Conservation (phyloP, 345 rosid species). For the Mangifera indica region DNA sequence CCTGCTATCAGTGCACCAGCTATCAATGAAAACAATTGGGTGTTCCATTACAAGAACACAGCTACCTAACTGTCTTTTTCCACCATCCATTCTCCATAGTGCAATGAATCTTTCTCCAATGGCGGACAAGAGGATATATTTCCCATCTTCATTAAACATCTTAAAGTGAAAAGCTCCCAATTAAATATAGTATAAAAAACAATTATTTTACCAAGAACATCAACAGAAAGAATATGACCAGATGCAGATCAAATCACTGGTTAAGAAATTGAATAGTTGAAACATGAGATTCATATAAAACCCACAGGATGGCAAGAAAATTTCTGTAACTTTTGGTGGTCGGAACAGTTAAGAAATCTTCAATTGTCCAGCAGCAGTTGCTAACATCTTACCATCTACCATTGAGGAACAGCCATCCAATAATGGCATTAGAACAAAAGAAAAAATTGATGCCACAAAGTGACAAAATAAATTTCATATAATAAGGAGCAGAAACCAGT, state of each 20-base stretch:
- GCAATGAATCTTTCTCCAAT: constrained; percentile 77
- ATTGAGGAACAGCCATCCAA: constrained; percentile 15
- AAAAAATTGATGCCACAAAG: constrained; percentile 8
- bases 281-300: constrained; percentile 12
- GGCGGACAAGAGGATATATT: constrained; percentile 74
- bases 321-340: constrained; percentile 78
- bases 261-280: neutral
- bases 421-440: constrained; percentile 20
- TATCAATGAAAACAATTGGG: constrained; percentile 79
- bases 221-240: neutral
- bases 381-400: constrained; percentile 71
- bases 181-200: constrained; percentile 18
- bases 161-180: constrained; percentile 80
- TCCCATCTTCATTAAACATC: constrained; percentile 77
- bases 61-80: constrained; percentile 75
- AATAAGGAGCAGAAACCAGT: neutral
- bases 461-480: neutral
- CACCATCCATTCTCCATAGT: constrained; percentile 71
- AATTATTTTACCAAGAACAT: constrained; percentile 5
- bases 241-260: neutral
- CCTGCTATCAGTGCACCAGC: constrained; percentile 44
- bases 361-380: constrained; percentile 80
- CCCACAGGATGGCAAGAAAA: constrained; percentile 95
- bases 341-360: constrained; percentile 63
- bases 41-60: constrained; percentile 94